Conservation (phyloP, 768 basidiomycete genomes). For the Porpolomopsis calyptriformis region DNA sequence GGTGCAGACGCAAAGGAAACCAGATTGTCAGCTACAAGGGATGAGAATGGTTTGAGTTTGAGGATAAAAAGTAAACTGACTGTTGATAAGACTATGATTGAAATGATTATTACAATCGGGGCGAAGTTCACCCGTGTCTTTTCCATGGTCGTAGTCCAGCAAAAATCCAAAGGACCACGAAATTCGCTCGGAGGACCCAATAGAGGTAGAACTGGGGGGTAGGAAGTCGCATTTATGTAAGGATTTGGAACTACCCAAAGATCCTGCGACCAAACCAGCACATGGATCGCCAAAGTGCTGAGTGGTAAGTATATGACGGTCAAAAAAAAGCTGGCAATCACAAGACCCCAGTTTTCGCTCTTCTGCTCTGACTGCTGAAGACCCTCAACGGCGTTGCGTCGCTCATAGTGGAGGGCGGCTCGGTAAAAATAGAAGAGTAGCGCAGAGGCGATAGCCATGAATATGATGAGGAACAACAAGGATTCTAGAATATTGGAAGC, state of each 20-base stretch:
- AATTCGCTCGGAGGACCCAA: conserved; percentile 47
- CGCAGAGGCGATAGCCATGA: conserved; percentile 42
- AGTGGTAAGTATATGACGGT: conserved; percentile 67
- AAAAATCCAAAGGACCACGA: conserved; percentile 59
- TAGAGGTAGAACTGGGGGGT: conserved; percentile 37
- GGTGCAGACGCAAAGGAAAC: conserved; percentile 56
- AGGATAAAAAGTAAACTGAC: conserved; percentile 28
- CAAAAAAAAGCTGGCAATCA: conserved; percentile 55
- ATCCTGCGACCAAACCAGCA: conserved; percentile 68
- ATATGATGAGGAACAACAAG: conserved; percentile 46
- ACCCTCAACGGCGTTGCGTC: conserved; percentile 42
- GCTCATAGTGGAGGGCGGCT: conserved; percentile 37
- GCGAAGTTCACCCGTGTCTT: conserved; percentile 61
- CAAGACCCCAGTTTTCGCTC: conserved; percentile 39
- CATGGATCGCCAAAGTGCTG: conserved; percentile 67
- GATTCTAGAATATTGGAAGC: conserved; percentile 49
- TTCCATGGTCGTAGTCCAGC: conserved; percentile 72
- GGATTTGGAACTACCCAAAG: conserved; percentile 65
- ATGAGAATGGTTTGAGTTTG: background rate
- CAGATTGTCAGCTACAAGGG: conserved; percentile 49
- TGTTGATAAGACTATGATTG: conserved; percentile 37
- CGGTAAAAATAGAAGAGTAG: conserved; percentile 52
- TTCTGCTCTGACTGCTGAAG: conserved; percentile 35
- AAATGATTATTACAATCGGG: conserved; percentile 48
- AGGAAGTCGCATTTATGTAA: conserved; percentile 45